Percentiles rank a stretch among this genome's conserved stretches.
Evolutionary conservation across 176 grass and related monocot species (phyloP).

Genomic region (Rhynchospora pubera): DNA sequence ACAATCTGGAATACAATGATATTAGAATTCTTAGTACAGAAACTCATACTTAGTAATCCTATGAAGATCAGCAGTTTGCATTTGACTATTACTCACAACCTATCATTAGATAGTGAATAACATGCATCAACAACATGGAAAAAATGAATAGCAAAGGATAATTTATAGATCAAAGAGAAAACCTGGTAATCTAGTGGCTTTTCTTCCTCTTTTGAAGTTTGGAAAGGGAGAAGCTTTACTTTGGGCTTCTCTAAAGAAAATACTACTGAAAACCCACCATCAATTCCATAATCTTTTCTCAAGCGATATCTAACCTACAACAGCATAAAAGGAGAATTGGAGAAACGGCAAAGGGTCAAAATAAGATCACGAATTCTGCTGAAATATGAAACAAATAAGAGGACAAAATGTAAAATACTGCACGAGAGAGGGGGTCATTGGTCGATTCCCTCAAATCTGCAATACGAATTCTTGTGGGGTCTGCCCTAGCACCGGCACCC

Average conservation of each 20-base stretch:
- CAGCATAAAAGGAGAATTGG: conserved; percentile 1
- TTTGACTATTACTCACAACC: background rate
- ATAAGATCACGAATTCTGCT: conserved; percentile 4
- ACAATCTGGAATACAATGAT: conserved; percentile 52
- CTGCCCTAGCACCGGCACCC: conserved; percentile 90
- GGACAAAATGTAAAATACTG: conserved; percentile 33
- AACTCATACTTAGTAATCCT: background rate
- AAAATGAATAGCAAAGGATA: background rate
- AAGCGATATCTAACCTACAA: conserved; percentile 69
- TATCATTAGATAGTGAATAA: background rate
- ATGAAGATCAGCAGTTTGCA: background rate
- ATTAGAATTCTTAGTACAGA: background rate
- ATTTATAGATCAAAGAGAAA: background rate
- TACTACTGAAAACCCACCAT: conserved; percentile 81
- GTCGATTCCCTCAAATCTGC: conserved; percentile 90
- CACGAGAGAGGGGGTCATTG: conserved; percentile 81
- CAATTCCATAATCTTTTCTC: conserved; percentile 78
- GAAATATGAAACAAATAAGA: background rate
- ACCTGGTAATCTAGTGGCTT: conserved; percentile 97
- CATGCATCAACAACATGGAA: background rate
- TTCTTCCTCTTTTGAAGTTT: conserved; percentile 84
- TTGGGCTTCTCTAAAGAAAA: conserved; percentile 94
- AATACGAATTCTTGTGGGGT: conserved; percentile 92
- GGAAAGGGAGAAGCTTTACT: conserved; percentile 91
- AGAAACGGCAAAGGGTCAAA: background rate